phyloP scores from a whole-genome alignment of 2,329 filamentous ascomycete species.

The Fusarium cicatricum region DNA sequence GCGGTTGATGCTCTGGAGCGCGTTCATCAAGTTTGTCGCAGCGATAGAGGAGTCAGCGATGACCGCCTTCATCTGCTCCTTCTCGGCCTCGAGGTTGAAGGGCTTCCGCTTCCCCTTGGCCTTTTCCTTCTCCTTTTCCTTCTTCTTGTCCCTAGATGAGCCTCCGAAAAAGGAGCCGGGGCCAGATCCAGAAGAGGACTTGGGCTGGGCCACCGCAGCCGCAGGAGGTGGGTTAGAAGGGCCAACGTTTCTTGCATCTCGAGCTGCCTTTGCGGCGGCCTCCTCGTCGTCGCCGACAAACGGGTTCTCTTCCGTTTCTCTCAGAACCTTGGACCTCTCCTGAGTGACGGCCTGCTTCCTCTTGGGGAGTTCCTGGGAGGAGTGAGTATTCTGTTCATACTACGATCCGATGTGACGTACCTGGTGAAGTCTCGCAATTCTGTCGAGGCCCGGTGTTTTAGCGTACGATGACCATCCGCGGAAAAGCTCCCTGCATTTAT shows the following conservation, averaged over 20 bases:
- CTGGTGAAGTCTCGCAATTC: constrained; percentile 80
- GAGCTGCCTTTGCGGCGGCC: constrained; percentile 45
- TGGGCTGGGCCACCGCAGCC: constrained; percentile 37
- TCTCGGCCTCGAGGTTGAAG: constrained; percentile 89
- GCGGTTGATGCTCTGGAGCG: constrained; percentile 88
- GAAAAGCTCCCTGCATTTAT: constrained; percentile 89
- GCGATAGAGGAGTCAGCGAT: constrained; percentile 91
- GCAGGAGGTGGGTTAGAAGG: constrained; percentile 29
- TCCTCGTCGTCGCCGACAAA: constrained; percentile 73
- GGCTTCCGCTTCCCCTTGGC: constrained; percentile 67
- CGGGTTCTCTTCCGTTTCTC: constrained; percentile 79
- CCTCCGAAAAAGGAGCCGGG: constrained; percentile 52
- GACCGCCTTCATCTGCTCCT: constrained; percentile 84
- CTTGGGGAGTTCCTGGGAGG: constrained; percentile 66
- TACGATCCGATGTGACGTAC: constrained; percentile 45
- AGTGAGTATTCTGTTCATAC: constrained; percentile 7
- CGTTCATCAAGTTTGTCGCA: constrained; percentile 89
- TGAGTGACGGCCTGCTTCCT: constrained; percentile 77
- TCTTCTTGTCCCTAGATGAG: constrained; percentile 60
- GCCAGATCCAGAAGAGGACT: constrained; percentile 49
- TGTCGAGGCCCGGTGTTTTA: constrained; percentile 78
- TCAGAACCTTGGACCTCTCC: constrained; percentile 82
- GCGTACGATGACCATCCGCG: constrained; percentile 90
- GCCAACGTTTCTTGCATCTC: constrained; percentile 37
- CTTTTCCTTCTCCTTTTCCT: constrained; percentile 62